Percentiles rank a stretch among this genome's conserved stretches.
Evolutionary conservation across 1,284 basidiomycete species (phyloP).

Genomic region (Taiwanofungus camphoratus): DNA sequence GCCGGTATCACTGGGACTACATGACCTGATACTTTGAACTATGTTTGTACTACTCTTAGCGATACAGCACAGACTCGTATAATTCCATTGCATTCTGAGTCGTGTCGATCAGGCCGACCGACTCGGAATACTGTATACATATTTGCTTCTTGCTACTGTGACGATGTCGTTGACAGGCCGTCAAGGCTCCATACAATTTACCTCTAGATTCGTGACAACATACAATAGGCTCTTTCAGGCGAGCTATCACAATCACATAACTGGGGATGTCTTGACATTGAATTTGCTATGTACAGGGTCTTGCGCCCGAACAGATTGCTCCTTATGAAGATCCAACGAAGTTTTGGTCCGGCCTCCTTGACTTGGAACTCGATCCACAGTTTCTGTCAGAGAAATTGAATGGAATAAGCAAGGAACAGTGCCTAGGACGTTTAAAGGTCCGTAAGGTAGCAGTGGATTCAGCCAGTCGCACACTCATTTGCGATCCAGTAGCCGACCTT

Average conservation of each 20-base stretch:
- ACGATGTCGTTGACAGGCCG: slow-evolving; percentile 12
- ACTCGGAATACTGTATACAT: too few relatives aligned
- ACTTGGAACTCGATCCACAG: slow-evolving; percentile 42
- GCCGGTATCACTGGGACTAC: slow-evolving; percentile 34
- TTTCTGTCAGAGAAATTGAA: slow-evolving; percentile 33
- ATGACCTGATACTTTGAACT: slow-evolving; percentile 3
- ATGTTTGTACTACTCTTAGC: too few relatives aligned
- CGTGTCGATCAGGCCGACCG: too few relatives aligned
- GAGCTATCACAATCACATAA: slow-evolving; percentile 11
- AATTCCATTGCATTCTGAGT: too few relatives aligned
- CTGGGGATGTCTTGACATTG: too few relatives aligned
- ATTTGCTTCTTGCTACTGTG: too few relatives aligned
- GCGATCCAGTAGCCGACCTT: slow-evolving; percentile 44
- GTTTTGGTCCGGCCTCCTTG: slow-evolving; percentile 47
- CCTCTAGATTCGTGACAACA: slow-evolving; percentile 36
- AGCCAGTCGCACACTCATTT: slow-evolving; percentile 5
- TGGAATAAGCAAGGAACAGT: slow-evolving; percentile 28
- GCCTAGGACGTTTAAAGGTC: slow-evolving; percentile 26
- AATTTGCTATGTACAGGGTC: slow-evolving; percentile 28
- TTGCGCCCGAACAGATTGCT: slow-evolving; percentile 33
- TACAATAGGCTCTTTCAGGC: slow-evolving; percentile 40
- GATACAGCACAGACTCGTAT: too few relatives aligned
- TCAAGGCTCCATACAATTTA: slow-evolving; percentile 19
- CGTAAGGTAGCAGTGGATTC: slow-evolving; percentile 15
- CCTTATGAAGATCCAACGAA: slow-evolving; percentile 18